Base-by-base conservation (phyloP, 257 asterid genomes). In the Thymus mandschuricus region DNA sequence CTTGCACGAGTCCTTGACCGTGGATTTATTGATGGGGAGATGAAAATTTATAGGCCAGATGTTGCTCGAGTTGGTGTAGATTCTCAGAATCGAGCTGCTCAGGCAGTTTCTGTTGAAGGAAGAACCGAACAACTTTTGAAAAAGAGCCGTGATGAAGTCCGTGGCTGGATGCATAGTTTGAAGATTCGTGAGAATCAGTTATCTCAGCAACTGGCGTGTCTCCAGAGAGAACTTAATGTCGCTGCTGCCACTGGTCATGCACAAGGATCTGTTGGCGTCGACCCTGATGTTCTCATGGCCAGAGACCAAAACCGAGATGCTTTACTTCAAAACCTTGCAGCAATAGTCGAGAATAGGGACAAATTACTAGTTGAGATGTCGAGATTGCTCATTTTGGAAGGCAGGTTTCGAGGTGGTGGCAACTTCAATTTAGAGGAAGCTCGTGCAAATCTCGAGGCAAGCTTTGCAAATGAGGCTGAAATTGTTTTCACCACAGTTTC, bases 381-480 rank as follows among this genome's bases (percentile, higher is more conserved):
- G 48, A 88, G 99, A 46, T 87, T 95, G 74, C 78, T 78, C 50
- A 95, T 95, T 72, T 79, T 95, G 79, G 99, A 95, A 81, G 82
- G 96, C 60, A 87, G 86, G 76, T 92, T 92, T 74, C 97, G 97
- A 58, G 76, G 82, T 56, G 88, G 89, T 50, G 66, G 84, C 86
- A 88, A 82, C 79, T 95, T 95, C 65, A 89, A 89, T 75, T 15
- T 89, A 81, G 99, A 95, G 84, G 98, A 95, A 77, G 99, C 99
- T 66, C 99, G 99, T 68, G 88, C 94, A 3, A 88, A 79, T 81
- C 83, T 95, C 70, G 99, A 95, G 80, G 99, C 99, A 33, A 95
- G 99, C 85, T 95, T 95, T 76, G 99, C 99, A 55, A 95, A 92
- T 69, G 99, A 95, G 75, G 99, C 99, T 43, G 99, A 95, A 81